Evolutionary conservation across 768 basidiomycete species (phyloP), one percentile per base, ranked within the genome.

Genomic region (Tricholoma terreum): DNA sequence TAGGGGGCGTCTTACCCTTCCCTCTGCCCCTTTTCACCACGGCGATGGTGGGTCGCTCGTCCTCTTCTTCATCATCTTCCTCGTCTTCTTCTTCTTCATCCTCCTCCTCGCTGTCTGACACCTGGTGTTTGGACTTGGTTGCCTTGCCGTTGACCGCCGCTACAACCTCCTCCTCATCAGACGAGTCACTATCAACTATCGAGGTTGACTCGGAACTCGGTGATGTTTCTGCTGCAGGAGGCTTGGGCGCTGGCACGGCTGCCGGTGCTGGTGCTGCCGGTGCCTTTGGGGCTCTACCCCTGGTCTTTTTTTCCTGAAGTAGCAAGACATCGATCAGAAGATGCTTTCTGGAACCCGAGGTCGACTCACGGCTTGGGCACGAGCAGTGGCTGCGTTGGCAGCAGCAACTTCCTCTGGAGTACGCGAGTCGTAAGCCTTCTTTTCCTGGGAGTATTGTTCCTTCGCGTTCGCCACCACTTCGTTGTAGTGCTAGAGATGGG

Each of bases 381-480:
- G 79, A 19, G 77, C 78, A 10, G 69, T 67, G 24, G 80, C 75
- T 40, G 74, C 75, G 40, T 77, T 77, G 27, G 75, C 80, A 52
- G 78, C 77, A 53, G 75, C 75, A 34, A 79, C 73, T 58, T 81
- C 77, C 53, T 79, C 78, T 11, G 75, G 76, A 6, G 80, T 75
- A 54, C 76, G 75, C 31, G 79, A 81, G 52, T 87, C 86, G 66
- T 90, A 90, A 7, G 80, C 82, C 40, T 77, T 79, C 68, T 90
- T 85, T 46, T 86, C 80, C 33, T 75, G 75, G 8, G 84, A 78
- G 65, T 89, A 93, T 35, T 77, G 74, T 58, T 79, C 77, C 67
- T 90, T 90, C n/a, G 84, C 84, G 35, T 67, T 76, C 11, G 73
- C 74, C 64, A 85, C 84, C 36, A 78, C 70, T 60, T 79, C 68